Conservation (phyloP, 441 rosid species). For the Syzygium malaccense region DNA sequence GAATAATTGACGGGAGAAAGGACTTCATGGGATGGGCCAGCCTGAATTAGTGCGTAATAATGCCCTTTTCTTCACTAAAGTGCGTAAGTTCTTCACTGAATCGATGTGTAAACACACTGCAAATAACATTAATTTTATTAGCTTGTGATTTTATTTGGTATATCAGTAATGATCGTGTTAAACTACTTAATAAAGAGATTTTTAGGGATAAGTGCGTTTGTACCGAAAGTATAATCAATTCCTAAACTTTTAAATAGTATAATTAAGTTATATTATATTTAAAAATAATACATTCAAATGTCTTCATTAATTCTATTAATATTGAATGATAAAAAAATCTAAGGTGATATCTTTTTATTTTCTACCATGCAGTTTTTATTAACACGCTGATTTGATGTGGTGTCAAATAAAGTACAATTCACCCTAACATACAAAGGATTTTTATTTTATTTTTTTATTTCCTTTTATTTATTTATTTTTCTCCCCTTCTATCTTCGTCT, state of each 20-base stretch:
- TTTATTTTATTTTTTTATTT: not conserved
- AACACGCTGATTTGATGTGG: not conserved
- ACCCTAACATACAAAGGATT: not conserved
- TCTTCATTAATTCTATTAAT: not conserved
- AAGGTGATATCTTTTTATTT: not conserved
- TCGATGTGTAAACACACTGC: not conserved
- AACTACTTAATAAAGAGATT: not conserved
- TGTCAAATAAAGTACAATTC: not conserved
- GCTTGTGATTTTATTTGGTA: not conserved
- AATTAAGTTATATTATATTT: not conserved
- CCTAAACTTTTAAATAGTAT: not conserved
- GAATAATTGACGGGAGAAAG: not conserved
- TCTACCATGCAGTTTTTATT: not conserved
- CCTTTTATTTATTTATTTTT: not conserved
- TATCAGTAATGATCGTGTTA: not conserved
- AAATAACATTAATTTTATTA: not conserved
- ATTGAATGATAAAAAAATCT: not conserved
- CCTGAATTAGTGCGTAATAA: not conserved
- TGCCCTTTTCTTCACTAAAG: not conserved
- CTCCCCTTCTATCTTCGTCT: not conserved
- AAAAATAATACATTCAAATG: not conserved
- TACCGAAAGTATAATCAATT: not conserved
- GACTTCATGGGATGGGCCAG: not conserved
- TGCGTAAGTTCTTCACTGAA: not conserved
- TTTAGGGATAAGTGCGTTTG: not conserved